Conservation (phyloP, 2,329 filamentous ascomycete species). For the Xylariaceae sp. region DNA sequence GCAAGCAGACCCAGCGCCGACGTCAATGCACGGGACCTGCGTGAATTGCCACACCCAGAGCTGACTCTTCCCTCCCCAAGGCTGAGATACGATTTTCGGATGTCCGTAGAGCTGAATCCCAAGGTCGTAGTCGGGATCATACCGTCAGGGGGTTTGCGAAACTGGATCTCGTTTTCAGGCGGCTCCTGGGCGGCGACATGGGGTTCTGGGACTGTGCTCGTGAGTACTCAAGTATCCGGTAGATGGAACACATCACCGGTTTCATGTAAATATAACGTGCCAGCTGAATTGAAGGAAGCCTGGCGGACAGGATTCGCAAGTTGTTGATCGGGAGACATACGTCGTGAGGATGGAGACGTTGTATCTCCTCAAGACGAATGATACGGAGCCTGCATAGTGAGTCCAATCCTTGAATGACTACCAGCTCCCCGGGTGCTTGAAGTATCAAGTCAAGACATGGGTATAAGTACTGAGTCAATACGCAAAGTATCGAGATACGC, state of each 20-base stretch:
- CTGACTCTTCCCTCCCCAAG: constrained; percentile 53
- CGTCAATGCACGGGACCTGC: background rate
- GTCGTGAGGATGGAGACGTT: constrained; percentile 50
- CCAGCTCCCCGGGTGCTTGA: background rate
- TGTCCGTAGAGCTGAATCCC: constrained; percentile 53
- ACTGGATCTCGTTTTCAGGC: constrained; percentile 55
- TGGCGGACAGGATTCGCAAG: constrained; percentile 45
- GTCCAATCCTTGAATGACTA: constrained; percentile 14
- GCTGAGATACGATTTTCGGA: constrained; percentile 57
- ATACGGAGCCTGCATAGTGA: constrained; percentile 53
- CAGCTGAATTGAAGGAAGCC: constrained; percentile 29
- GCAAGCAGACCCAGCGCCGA: background rate
- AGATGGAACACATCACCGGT: background rate
- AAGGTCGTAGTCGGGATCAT: constrained; percentile 51
- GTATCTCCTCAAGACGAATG: constrained; percentile 55
- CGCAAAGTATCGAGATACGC: constrained; percentile 22
- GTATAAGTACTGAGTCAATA: background rate
- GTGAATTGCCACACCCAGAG: constrained; percentile 40
- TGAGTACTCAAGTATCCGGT: constrained; percentile 15
- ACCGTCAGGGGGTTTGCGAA: constrained; percentile 47
- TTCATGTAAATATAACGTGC: background rate
- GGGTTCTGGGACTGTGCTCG: constrained; percentile 53
- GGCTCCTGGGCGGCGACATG: constrained; percentile 56
- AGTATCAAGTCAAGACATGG: background rate
- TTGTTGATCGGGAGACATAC: constrained; percentile 39